Evolutionary conservation across 2,329 filamentous ascomycete species (phyloP).

Genomic region (Alternaria atra): DNA sequence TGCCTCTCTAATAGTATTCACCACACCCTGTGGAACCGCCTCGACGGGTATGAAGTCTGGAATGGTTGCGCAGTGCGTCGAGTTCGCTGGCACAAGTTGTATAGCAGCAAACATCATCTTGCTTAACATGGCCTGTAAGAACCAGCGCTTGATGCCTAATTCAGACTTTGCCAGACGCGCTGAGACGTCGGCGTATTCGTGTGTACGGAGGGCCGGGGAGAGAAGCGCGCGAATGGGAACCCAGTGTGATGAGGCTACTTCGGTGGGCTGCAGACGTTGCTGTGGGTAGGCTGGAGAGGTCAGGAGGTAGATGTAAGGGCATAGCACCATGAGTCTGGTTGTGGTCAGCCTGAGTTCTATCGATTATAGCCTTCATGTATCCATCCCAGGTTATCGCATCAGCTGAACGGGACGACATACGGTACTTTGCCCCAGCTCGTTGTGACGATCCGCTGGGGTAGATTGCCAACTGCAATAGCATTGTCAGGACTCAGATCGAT

Average conservation of each 20-base stretch:
- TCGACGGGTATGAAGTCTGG: slow-evolving; percentile 57
- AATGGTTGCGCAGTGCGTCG: slow-evolving; percentile 64
- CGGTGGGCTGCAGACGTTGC: slow-evolving; percentile 71
- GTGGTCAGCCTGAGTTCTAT: slow-evolving; percentile 2
- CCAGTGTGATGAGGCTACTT: slow-evolving; percentile 75
- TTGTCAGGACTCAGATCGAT: slow-evolving; percentile 63
- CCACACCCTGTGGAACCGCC: slow-evolving; percentile 16
- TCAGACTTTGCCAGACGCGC: slow-evolving; percentile 67
- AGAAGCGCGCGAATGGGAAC: slow-evolving; percentile 70
- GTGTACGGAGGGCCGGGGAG: slow-evolving; percentile 67
- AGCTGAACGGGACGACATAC: slow-evolving; percentile 51
- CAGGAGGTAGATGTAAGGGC: slow-evolving; percentile 72
- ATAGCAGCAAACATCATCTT: slow-evolving; percentile 75
- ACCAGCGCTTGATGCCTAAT: slow-evolving; percentile 62
- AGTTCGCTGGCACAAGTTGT: slow-evolving; percentile 68
- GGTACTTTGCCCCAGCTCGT: slow-evolving; percentile 72
- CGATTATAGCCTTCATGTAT: neutral
- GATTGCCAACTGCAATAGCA: slow-evolving; percentile 64
- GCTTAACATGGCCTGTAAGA: slow-evolving; percentile 66
- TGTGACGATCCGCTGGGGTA: slow-evolving; percentile 72
- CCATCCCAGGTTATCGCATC: neutral
- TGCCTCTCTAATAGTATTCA: slow-evolving; percentile 27
- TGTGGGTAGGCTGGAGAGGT: slow-evolving; percentile 65
- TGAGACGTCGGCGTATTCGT: slow-evolving; percentile 70
- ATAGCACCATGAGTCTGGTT: slow-evolving; percentile 72